These are phyloP conservation scores for Leptoxyphium fumago DNA, from an alignment of 2,329 filamentous ascomycete genomes.

Conservation along the genomic window DNA sequence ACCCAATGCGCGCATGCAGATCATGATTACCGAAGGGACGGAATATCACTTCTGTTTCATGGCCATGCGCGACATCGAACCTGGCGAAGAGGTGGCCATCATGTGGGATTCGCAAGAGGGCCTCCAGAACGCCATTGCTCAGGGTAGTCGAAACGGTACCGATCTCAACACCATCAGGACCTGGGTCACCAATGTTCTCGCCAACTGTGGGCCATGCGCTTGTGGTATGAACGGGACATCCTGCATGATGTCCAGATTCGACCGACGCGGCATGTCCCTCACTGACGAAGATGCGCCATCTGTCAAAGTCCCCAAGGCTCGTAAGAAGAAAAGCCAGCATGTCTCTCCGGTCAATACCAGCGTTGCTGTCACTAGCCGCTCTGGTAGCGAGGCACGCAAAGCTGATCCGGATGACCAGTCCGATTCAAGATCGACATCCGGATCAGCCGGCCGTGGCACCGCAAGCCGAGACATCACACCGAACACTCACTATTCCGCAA, in stretches of 20 bases:
- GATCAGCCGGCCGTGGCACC: conserved; percentile 40
- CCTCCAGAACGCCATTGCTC: not conserved
- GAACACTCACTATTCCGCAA: conserved; percentile 35
- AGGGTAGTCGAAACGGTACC: conserved; percentile 7
- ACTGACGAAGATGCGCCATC: conserved; percentile 6
- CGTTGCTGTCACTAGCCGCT: conserved; percentile 41
- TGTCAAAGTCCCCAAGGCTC: conserved; percentile 26
- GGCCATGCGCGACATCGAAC: conserved; percentile 62
- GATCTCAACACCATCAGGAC: conserved; percentile 31
- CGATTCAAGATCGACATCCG: conserved; percentile 43
- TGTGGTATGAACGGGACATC: conserved; percentile 38
- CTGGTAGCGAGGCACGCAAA: conserved; percentile 42
- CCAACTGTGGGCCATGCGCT: conserved; percentile 67
- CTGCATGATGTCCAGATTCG: conserved; percentile 21
- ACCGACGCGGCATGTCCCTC: conserved; percentile 11
- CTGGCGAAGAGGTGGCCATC: conserved; percentile 54
- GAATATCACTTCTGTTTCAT: conserved; percentile 91
- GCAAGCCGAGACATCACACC: conserved; percentile 49
- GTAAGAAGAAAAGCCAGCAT: conserved; percentile 32
- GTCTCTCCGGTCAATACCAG: conserved; percentile 41
- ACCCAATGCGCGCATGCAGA: conserved; percentile 79
- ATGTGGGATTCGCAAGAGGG: conserved; percentile 33
- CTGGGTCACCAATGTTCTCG: conserved; percentile 56
- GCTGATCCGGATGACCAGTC: conserved; percentile 38
- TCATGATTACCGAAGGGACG: conserved; percentile 60